Percentiles rank a stretch among this genome's conserved stretches.
Conservation (phyloP, 148 eudicot genomes). For the Vaccinium darrowii region DNA sequence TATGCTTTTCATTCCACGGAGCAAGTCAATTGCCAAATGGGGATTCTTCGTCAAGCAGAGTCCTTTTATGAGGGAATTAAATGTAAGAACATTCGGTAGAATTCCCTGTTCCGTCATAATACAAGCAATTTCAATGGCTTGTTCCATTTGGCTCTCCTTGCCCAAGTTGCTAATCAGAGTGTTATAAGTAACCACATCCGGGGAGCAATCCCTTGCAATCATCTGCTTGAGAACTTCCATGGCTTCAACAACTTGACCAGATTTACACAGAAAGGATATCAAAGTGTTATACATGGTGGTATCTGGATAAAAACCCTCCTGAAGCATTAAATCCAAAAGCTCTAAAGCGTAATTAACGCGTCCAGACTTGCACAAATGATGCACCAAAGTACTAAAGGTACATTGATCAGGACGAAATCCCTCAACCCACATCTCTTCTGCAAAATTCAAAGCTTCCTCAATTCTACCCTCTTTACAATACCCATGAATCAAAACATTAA, state of each 20-base stretch:
- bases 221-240: constrained; percentile 79
- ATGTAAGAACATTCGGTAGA: constrained; percentile 79
- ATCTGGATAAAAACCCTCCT: constrained; percentile 87
- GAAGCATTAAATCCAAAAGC: constrained; percentile 80
- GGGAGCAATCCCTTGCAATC: constrained; percentile 71
- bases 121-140: constrained; percentile 75
- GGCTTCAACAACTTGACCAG: constrained; percentile 71
- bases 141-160: constrained; percentile 79
- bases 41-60: constrained; percentile 64
- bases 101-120: constrained; percentile 64
- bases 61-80: constrained; percentile 90
- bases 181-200: constrained; percentile 76
- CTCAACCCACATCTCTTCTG: constrained; percentile 51
- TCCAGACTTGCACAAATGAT: constrained; percentile 69
- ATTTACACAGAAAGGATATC: constrained; percentile 77
- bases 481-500: constrained; percentile 80
- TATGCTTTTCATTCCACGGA: constrained; percentile 70
- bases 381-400: constrained; percentile 79
- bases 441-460: constrained; percentile 72
- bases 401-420: constrained; percentile 79
- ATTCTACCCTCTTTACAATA: constrained; percentile 71
- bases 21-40: constrained; percentile 57
- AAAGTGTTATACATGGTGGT: constrained; percentile 68
- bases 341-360: constrained; percentile 75
- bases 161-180: constrained; percentile 80